Evolutionary conservation across 2,329 filamentous ascomycete genomes (phyloP), one percentile per base, ranked within the genome.

Genomic region (Myriosclerotinia duriaeana): DNA sequence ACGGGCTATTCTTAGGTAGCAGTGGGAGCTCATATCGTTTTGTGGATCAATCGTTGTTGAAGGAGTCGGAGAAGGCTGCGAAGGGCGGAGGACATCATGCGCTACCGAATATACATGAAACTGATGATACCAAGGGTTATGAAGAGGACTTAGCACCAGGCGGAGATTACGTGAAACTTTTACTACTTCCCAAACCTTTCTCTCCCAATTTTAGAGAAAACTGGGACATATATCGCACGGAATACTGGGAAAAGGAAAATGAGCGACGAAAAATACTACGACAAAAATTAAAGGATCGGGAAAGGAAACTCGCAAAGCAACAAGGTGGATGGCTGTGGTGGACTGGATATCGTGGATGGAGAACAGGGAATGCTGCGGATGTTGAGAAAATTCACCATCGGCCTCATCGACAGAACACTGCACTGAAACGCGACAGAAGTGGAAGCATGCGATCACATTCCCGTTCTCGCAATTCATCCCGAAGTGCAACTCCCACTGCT

Each of bases 211-310:
- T 99, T 75, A 86, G 95, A 26, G 93, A 98, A 77, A 96, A 97
- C 71, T 99, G 95, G 95, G 95, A 99, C 75, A 83, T 94, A 20
- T 99, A 96, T 78, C 86, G 95, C 64, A 88, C 89, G 44, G 93
- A 97, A 68, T 99, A 97, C 79, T 99, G 95, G 95, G 94, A 97
- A 73, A 89, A 89, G 69, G 95, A 99, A 78, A 99, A 99, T 75
- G 92, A 96, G 77, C 88, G 94, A 2, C 87, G 95, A 15, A 85
- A 89, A 3, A 80, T 90, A 66, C 81, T 97, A 34, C 85, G 92
- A 53, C 76, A 83, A 53, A 90, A 90, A 75, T 80, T 97, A 60
- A 85, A 87, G 69, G 84, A 87, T 62, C 84, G 86, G 42, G 88
- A 93, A 72, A 83, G 84, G 22, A 87, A 89, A 68, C 79, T 91